Conservation (phyloP, 2,329 filamentous ascomycete genomes). For the Alternaria sp. region DNA sequence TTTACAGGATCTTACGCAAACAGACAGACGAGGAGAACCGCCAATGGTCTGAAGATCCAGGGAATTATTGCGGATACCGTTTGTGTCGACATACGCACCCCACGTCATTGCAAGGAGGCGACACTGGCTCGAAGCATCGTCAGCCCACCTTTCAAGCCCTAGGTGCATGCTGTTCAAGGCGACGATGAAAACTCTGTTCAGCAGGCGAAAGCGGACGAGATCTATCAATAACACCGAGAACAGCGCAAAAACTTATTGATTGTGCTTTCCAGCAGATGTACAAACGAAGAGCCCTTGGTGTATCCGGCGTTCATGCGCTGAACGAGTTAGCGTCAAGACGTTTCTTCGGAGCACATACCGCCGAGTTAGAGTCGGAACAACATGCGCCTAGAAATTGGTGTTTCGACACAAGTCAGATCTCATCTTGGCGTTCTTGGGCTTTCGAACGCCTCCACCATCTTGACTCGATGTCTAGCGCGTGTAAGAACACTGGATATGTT, state of each 20-base stretch:
- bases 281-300: neutral
- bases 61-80: neutral
- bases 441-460: neutral
- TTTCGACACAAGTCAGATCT: neutral
- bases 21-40: neutral
- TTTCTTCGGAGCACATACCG: neutral
- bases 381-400: slow-evolving; percentile 3
- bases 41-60: neutral
- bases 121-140: neutral
- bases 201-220: neutral
- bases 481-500: neutral
- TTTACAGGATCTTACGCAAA: neutral
- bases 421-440: slow-evolving; percentile 1
- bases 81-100: neutral
- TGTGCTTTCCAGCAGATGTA: neutral
- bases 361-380: neutral
- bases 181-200: neutral
- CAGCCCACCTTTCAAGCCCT: neutral
- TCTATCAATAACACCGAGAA: neutral
- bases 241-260: neutral
- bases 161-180: neutral
- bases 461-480: neutral
- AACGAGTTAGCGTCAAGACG: neutral
- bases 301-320: neutral
- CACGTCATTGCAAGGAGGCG: neutral